Evolutionary conservation across 495 filamentous ascomycete genomes (phyloP).

Genomic region (Neurospora sp.): DNA sequence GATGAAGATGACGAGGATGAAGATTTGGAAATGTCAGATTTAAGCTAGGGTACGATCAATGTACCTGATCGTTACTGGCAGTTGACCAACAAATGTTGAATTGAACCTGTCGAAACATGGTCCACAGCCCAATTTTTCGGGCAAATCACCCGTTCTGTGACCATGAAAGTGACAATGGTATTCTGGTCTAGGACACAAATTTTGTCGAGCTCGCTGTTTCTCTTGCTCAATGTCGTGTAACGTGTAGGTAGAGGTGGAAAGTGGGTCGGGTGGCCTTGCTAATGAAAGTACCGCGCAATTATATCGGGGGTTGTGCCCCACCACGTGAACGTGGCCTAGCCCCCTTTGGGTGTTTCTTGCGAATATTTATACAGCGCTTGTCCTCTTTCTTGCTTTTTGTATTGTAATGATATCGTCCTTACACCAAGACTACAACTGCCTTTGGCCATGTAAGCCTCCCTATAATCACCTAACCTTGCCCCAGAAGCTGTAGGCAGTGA

Average conservation of each 20-base stretch:
- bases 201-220: no score
- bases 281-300: neutral
- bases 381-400: neutral
- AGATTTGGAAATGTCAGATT: neutral
- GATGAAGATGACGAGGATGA: constrained; percentile 14
- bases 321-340: neutral
- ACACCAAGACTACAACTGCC: neutral
- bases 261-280: neutral
- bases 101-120: no score
- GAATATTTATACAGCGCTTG: neutral
- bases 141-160: no score
- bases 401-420: neutral
- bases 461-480: no score
- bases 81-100: neutral
- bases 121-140: no score
- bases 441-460: neutral
- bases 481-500: neutral
- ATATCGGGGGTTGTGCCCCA: neutral
- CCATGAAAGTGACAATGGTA: no score
- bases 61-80: neutral
- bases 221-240: no score
- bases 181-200: no score
- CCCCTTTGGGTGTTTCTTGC: neutral
- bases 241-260: no score
- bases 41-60: neutral